These are phyloP conservation scores for Clohesyomyces aquaticus DNA, from an alignment of 495 filamentous ascomycete species.

Conservation along the genomic window DNA sequence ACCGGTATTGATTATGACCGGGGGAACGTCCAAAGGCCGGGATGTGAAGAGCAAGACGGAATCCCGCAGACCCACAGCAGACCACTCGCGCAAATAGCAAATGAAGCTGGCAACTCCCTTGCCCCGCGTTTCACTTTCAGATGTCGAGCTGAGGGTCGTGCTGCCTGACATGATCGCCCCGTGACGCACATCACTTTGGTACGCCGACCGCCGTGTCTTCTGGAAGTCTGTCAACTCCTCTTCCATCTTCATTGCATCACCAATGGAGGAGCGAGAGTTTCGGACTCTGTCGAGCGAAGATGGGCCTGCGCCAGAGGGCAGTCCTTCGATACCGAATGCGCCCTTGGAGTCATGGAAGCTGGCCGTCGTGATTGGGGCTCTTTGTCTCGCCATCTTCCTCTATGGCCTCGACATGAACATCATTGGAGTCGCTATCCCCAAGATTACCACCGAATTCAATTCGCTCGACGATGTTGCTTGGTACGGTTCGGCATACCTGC, in stretches of 20 bases:
- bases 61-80: too few species aligned
- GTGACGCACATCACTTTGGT: too few species aligned
- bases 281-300: neutral
- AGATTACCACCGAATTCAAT: constrained; percentile 35
- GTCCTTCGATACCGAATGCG: neutral
- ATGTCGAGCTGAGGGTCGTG: too few species aligned
- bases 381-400: constrained; percentile 35
- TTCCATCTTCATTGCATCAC: neutral
- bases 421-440: constrained; percentile 30
- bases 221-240: neutral
- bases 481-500: constrained; percentile 31
- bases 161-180: too few species aligned
- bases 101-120: too few species aligned
- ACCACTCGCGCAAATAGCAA: too few species aligned
- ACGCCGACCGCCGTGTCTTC: too few species aligned
- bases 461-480: constrained; percentile 36
- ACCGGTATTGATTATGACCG: too few species aligned
- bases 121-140: too few species aligned
- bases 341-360: constrained; percentile 37
- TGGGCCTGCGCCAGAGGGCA: neutral
- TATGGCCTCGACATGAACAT: constrained; percentile 28
- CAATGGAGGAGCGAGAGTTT: neutral
- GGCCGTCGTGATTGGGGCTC: constrained; percentile 41
- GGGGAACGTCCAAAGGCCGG: too few species aligned
- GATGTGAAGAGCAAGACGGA: too few species aligned